A percentile compares a stretch with the other conserved stretches of the same genome.
Conservation (phyloP, 164 flowering plant species). For the Dillenia turbinata region DNA sequence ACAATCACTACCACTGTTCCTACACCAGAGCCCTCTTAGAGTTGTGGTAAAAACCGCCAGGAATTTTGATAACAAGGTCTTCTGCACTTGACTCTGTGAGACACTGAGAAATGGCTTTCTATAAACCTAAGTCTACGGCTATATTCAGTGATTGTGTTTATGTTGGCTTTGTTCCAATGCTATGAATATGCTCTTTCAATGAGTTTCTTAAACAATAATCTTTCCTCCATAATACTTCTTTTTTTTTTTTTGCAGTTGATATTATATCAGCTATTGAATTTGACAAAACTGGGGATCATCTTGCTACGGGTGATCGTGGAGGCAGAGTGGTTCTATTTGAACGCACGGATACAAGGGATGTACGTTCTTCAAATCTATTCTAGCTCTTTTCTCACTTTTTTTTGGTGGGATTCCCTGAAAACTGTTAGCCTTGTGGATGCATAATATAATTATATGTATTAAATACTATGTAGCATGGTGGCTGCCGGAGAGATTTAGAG, state of each 20-base stretch:
- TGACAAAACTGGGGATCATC: conserved; percentile 56
- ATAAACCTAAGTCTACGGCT: no score
- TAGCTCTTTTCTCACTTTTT: background rate
- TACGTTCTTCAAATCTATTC: conserved; percentile 14
- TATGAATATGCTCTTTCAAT: no score
- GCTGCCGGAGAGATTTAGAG: conserved; percentile 60
- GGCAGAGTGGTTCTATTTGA: conserved; percentile 69
- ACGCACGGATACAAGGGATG: conserved; percentile 48
- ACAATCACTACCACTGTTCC: no score
- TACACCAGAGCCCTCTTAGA: no score
- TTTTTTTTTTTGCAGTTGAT: conserved; percentile 30
- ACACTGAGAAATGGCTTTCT: no score
- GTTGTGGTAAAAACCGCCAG: no score
- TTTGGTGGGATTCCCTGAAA: no score
- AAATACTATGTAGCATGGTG: conserved; percentile 36
- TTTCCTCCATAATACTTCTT: background rate
- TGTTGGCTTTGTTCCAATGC: no score
- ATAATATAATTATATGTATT: background rate
- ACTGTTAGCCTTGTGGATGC: background rate
- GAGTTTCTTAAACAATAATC: background rate
- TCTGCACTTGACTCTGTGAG: no score
- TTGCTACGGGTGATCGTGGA: conserved; percentile 76
- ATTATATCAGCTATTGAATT: conserved; percentile 68
- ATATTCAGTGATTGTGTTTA: no score
- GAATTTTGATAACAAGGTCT: no score